These are phyloP conservation scores for Citrus australasica DNA, from an alignment of 345 rosid species.

Conservation along the genomic window DNA sequence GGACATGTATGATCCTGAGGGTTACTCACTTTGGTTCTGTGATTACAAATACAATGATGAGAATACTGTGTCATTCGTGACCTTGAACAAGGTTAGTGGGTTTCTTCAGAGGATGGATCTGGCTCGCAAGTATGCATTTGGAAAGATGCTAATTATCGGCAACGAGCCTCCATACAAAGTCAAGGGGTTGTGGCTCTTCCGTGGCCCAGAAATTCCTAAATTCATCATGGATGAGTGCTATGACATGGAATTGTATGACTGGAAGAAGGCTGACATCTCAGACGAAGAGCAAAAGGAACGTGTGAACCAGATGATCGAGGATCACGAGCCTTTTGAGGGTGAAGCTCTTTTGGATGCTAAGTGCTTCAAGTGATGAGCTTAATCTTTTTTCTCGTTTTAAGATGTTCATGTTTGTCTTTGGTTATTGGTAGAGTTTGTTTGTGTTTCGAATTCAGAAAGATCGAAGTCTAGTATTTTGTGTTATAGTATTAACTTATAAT, in stretches of 20 bases:
- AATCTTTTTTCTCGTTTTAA: not conserved
- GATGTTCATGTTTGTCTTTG: not conserved
- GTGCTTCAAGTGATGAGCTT: constrained; percentile 73
- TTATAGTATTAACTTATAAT: not conserved
- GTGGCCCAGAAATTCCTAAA: constrained; percentile 81
- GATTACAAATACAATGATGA: constrained; percentile 97
- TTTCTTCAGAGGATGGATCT: constrained; percentile 96
- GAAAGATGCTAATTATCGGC: constrained; percentile 94
- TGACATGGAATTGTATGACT: constrained; percentile 95
- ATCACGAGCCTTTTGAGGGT: constrained; percentile 88
- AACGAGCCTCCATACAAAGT: constrained; percentile 81
- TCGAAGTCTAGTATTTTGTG: constrained; percentile 2
- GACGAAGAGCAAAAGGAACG: constrained; percentile 94
- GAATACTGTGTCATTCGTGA: constrained; percentile 85
- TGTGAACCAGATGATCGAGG: constrained; percentile 94
- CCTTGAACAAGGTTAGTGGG: constrained; percentile 91
- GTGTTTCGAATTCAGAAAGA: constrained; percentile 3
- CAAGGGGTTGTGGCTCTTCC: constrained; percentile 96
- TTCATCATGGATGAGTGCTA: constrained; percentile 89
- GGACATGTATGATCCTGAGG: constrained; percentile 99
- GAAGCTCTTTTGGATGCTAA: constrained; percentile 93
- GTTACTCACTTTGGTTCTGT: constrained; percentile 97
- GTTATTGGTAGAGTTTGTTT: constrained; percentile 14
- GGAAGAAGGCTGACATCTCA: constrained; percentile 80
- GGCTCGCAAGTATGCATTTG: constrained; percentile 92